Percentiles rank a stretch among this genome's conserved stretches.
These are phyloP conservation scores for Sporopachydermia lactativora DNA, from an alignment of 805 yeast species.

Conservation along the genomic window DNA sequence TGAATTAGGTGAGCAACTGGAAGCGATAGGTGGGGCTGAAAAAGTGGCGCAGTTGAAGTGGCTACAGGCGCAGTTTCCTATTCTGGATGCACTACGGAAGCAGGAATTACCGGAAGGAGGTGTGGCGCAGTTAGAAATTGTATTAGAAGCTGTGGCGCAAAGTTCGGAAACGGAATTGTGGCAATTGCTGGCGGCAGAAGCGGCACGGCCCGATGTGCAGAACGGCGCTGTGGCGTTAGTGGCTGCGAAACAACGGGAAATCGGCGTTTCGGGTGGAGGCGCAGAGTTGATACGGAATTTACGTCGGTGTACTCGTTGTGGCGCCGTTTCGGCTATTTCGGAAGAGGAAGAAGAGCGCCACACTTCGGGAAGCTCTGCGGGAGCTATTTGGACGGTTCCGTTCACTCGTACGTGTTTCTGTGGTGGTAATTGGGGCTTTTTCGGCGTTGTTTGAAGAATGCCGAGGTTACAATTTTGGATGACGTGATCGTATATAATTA, in stretches of 20 bases:
- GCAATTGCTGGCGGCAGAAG: slow-evolving; percentile 19
- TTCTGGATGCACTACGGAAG: slow-evolving; percentile 23
- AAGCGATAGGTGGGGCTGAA: slow-evolving; percentile 3
- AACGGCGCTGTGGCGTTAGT: slow-evolving; percentile 19
- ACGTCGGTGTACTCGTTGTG: slow-evolving; percentile 41
- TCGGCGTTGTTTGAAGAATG: neutral
- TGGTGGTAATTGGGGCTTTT: neutral
- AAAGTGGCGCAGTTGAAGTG: neutral
- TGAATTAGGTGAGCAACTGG: slow-evolving; percentile 5
- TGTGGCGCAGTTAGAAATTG: slow-evolving; percentile 3
- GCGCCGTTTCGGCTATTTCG: slow-evolving; percentile 27
- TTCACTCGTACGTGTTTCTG: neutral
- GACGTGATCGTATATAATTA: no score
- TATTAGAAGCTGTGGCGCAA: slow-evolving; percentile 16
- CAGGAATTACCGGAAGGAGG: slow-evolving; percentile 16
- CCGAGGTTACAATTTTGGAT: no score
- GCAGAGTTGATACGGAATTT: slow-evolving; percentile 15
- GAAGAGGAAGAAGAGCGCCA: slow-evolving; percentile 18
- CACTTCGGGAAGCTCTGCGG: neutral
- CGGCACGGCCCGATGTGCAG: slow-evolving; percentile 18
- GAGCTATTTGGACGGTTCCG: neutral
- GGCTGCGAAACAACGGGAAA: neutral
- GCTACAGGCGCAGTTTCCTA: slow-evolving; percentile 2
- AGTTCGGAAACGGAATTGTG: slow-evolving; percentile 20
- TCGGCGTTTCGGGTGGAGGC: no score